A percentile compares a stretch with the other conserved stretches of the same genome.
phyloP scores from a whole-genome alignment of 768 basidiomycete genomes.

The Lactarius sp. region DNA sequence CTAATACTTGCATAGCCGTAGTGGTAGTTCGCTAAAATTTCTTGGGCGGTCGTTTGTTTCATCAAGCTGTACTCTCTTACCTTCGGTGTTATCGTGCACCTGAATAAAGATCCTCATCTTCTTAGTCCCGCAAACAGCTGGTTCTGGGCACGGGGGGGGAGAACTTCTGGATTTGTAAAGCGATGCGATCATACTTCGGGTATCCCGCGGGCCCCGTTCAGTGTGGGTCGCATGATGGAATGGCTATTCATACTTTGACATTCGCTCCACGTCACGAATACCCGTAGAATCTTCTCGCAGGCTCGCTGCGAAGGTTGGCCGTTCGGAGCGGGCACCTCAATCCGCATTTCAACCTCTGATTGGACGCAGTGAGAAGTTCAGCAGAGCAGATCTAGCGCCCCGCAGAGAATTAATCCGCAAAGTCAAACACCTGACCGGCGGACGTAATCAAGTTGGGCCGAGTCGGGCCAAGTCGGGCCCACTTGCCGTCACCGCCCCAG shows the following conservation, averaged over 20 bases:
- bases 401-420: no score
- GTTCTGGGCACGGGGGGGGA: neutral
- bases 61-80: neutral
- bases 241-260: neutral
- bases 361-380: neutral
- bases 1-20: slow-evolving; percentile 14
- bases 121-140: neutral
- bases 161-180: neutral
- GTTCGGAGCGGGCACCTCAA: neutral
- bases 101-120: neutral
- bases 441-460: neutral
- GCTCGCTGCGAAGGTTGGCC: neutral
- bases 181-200: neutral
- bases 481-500: no score
- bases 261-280: neutral
- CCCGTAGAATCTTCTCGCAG: neutral
- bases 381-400: neutral
- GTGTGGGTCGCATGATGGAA: neutral
- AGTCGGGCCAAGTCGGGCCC: no score
- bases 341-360: neutral
- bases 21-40: slow-evolving; percentile 4
- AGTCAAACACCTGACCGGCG: neutral
- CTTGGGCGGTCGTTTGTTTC: neutral
- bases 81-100: neutral
- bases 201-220: neutral